Evolutionary conservation across 2,329 filamentous ascomycete genomes (phyloP).

Genomic region (Phaeosphaeriaceae sp.): DNA sequence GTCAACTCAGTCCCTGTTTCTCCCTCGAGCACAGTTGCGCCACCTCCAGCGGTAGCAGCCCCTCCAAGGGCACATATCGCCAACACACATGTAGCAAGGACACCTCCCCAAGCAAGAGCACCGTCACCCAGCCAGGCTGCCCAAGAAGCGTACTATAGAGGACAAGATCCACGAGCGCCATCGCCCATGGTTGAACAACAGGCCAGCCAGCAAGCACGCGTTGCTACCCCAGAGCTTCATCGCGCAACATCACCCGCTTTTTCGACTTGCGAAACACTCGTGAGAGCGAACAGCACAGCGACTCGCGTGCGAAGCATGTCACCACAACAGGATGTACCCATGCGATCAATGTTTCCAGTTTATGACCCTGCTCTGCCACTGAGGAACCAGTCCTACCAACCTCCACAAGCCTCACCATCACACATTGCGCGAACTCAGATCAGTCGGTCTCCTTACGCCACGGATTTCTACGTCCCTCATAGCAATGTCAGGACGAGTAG

Average conservation of each 20-base stretch:
- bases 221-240: slow-evolving; percentile 36
- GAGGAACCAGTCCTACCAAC: slow-evolving; percentile 73
- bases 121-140: slow-evolving; percentile 24
- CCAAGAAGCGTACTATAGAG: slow-evolving; percentile 26
- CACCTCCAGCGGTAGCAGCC: slow-evolving; percentile 26
- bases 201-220: slow-evolving; percentile 15
- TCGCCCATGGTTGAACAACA: slow-evolving; percentile 26
- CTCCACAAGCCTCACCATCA: slow-evolving; percentile 69
- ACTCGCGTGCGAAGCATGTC: slow-evolving; percentile 32
- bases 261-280: slow-evolving; percentile 45
- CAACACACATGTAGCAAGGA: slow-evolving; percentile 21
- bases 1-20: slow-evolving; percentile 48
- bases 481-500: slow-evolving; percentile 41
- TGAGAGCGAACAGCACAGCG: slow-evolving; percentile 47
- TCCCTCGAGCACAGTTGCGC: slow-evolving; percentile 33
- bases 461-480: slow-evolving; percentile 55
- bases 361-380: slow-evolving; percentile 74
- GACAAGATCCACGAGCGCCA: slow-evolving; percentile 26
- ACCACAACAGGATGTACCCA: slow-evolving; percentile 50
- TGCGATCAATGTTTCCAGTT: slow-evolving; percentile 77
- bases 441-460: slow-evolving; percentile 68
- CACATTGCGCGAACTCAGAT: slow-evolving; percentile 70
- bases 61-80: slow-evolving; percentile 40
- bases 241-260: slow-evolving; percentile 45
- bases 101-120: slow-evolving; percentile 29